phyloP scores from a whole-genome alignment of 78 protist genomes.

The Speleostelium caveatum region DNA sequence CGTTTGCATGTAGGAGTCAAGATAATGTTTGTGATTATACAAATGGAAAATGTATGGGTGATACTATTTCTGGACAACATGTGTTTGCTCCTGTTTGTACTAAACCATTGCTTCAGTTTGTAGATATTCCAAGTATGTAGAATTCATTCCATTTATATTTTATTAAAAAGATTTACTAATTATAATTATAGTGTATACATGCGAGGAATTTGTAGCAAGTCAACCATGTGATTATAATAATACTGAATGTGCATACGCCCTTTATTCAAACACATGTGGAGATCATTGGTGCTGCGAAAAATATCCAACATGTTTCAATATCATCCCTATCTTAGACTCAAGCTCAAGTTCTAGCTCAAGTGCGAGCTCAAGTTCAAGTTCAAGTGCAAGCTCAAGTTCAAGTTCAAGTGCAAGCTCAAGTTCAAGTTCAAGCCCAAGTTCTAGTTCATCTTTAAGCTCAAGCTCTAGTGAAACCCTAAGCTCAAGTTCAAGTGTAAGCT shows the following conservation, averaged over 20 bases:
- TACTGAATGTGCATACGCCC: background rate
- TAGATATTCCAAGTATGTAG: background rate
- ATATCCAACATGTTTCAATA: background rate
- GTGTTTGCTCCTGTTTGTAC: background rate
- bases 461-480: too few relatives aligned
- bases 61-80: background rate
- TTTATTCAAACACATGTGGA: background rate
- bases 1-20: background rate
- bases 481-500: too few relatives aligned
- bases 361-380: too few relatives aligned
- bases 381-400: too few relatives aligned
- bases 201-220: background rate
- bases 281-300: background rate
- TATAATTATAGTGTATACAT: background rate
- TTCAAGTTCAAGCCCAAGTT: too few relatives aligned
- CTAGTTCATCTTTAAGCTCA: too few relatives aligned
- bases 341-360: too few relatives aligned
- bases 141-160: too few relatives aligned
- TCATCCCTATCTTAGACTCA: too few relatives aligned
- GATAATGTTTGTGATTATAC: background rate
- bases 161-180: background rate
- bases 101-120: background rate
- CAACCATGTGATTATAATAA: background rate
- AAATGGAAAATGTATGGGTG: background rate
- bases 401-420: too few relatives aligned